Conservation (phyloP, 2,329 filamentous ascomycete genomes). For the Lachnellula arida region DNA sequence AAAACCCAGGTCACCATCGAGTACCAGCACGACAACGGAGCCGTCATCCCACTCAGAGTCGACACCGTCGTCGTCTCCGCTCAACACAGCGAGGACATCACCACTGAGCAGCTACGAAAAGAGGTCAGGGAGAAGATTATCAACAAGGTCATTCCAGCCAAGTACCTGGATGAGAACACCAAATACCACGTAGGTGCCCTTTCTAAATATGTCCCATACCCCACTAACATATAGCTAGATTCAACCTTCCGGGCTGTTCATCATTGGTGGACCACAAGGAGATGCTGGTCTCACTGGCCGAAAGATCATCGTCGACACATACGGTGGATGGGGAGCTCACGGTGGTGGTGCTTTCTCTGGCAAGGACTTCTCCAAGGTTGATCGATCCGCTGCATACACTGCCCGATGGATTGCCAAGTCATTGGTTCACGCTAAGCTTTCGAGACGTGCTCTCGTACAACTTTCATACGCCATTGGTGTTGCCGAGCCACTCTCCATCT, state of each 20-base stretch:
- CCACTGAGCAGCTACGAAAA: conserved; percentile 87
- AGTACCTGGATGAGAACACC: conserved; percentile 90
- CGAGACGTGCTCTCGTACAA: conserved; percentile 91
- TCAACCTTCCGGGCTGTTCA: conserved; percentile 96
- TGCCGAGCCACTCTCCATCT: conserved; percentile 94
- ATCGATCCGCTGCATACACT: conserved; percentile 95
- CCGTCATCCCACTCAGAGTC: conserved; percentile 85
- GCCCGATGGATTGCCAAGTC: conserved; percentile 99
- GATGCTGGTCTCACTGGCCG: conserved; percentile 97
- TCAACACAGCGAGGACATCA: conserved; percentile 85
- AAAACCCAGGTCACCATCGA: conserved; percentile 99
- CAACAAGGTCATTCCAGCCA: conserved; percentile 85
- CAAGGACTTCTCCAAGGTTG: conserved; percentile 99
- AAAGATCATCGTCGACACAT: conserved; percentile 98
- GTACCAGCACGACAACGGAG: conserved; percentile 95
- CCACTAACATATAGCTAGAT: conserved; percentile 46
- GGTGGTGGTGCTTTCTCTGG: conserved; percentile 99
- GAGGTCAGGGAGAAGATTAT: conserved; percentile 97
- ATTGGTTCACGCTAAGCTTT: conserved; percentile 80
- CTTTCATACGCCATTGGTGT: conserved; percentile 99
- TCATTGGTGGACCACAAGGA: conserved; percentile 98
- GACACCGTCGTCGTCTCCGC: conserved; percentile 97
- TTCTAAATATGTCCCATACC: not conserved
- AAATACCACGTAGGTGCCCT: conserved; percentile 78
- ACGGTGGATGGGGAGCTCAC: conserved; percentile 99